Base-by-base conservation (phyloP, 129 eudicot genomes). In the Lonicera japonica region DNA sequence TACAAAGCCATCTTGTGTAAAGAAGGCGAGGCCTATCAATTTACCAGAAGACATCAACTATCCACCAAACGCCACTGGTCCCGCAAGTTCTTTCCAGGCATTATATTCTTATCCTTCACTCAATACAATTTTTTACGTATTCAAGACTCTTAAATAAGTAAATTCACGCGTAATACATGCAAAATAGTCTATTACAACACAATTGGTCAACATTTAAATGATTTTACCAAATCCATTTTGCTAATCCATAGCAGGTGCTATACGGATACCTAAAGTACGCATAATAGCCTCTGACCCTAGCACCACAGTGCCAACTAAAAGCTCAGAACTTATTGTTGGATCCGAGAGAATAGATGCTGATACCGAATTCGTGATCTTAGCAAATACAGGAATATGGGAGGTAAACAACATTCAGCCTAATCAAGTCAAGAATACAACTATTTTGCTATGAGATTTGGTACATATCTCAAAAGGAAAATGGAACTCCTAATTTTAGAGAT, bases 331-430 rank as follows among this genome's bases (percentile, higher is more conserved):
- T 5, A 58, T 50, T 14, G 75, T 69, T 38, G 76, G 70, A 41
- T 64, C 73, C 21, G 77, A 72, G 17, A 75, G 69, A 52, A 70
- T 83, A 65, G 79, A 83, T 22, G 45, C 82, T 19, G 74, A 70
- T 5, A 72, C 89, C 23, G 89, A 83, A 61, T 83, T 83, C 65
- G 67, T 83, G 7, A 76, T 83, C 65, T 50, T 83, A 54, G 84
- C 75, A 15, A 75, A 79, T 24, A 38, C 61, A 52, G 89, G 89
- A 53, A 70, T 83, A 50, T 83, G 81, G 80, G 80, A 79, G 85
- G 89, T 79, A 83, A 60, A 25, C 4, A n/a, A n/a, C n/a, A n/a
- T n/a, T n/a, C n/a, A n/a, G n/a, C n/a, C n/a, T n/a, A n/a, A n/a
- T n/a, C n/a, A n/a, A n/a, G n/a, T n/a, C n/a, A n/a, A n/a, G n/a